Evolutionary conservation across 352 stramenopile genomes (phyloP), one percentile per base, ranked within the genome.

Genomic region (Globisporangium carolinianum): DNA sequence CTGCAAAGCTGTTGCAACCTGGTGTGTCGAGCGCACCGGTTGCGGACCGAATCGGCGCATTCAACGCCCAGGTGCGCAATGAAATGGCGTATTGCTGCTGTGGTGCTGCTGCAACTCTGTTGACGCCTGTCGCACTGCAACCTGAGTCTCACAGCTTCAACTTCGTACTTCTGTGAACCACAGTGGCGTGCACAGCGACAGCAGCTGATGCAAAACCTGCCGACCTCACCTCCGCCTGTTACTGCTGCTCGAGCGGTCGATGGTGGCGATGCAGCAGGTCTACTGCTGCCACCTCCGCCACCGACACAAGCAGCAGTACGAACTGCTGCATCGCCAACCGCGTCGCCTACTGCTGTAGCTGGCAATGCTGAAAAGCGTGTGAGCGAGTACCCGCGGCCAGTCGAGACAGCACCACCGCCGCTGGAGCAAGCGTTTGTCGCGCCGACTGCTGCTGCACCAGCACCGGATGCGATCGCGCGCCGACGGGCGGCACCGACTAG

Each of bases 181-280:
- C 18, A 83, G 74, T 83, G 71, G 72, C 70, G 72, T 56, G 72
- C 49, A 1, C 76, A 85, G 45, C 63, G 66, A 11, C 72, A 75
- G 39, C 43, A 85, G 41, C 35, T 83, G 17, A 41, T 79, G 45
- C 38, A 68, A 10, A 58, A 69, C 36, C 42, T 71, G 7, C 36
- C 48, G 2, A 43, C 56, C 5, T 60, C 65, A 42, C 61, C 71
- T 35, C 51, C 67, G 38, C 57, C 63, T 41, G 15, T 38, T 42
- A 14, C 24, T 51, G 43, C 62, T 62, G 42, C 63, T 36, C 37
- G 37, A 47, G 10, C 55, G 17, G 37, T 41, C 11, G 36, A 5
- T 14, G 15, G 18, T 17, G 17, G n/a, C 12, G 43, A 18, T 32
- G 8, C 15, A 12, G 51, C 11, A 39, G 39, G 18, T 9, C 2